A percentile compares a stretch with the other conserved stretches of the same genome.
phyloP scores from a whole-genome alignment of 176 grass and related monocot genomes.

The Poa pratensis region DNA sequence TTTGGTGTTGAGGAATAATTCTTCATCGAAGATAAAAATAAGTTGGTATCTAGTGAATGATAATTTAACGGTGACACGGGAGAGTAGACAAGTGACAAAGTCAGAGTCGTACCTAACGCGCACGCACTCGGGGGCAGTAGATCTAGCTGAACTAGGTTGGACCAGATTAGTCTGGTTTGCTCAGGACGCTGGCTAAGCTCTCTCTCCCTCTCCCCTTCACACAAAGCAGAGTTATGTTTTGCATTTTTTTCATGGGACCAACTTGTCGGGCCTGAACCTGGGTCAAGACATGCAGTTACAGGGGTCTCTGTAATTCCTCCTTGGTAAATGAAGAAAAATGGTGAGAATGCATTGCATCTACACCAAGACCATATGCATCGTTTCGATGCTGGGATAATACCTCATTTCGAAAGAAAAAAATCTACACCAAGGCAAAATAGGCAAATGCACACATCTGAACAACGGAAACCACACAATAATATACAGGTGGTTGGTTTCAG shows the following conservation, averaged over 20 bases:
- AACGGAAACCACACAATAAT: not conserved
- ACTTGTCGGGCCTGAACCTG: constrained; percentile 21
- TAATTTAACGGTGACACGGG: not conserved
- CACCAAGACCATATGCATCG: not conserved
- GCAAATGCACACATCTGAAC: not conserved
- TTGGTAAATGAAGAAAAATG: not conserved
- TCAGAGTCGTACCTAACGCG: constrained; percentile 37
- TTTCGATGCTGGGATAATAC: no score
- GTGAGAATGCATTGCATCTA: not conserved
- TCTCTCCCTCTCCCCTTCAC: not conserved
- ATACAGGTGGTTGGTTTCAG: constrained; percentile 30
- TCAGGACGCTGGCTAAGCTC: not conserved
- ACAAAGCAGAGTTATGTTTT: not conserved
- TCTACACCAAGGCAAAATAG: not conserved
- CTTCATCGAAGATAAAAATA: not conserved
- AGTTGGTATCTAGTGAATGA: not conserved
- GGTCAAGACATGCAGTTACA: constrained; percentile 10
- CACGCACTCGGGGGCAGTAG: constrained; percentile 24
- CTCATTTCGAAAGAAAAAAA: no score
- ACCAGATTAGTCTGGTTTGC: constrained; percentile 50
- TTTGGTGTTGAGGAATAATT: not conserved
- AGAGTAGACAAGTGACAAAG: constrained; percentile 5
- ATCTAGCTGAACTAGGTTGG: constrained; percentile 54
- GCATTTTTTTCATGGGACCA: constrained; percentile 3
- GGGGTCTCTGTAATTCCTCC: not conserved